Evolutionary conservation across 306 rosid genomes (phyloP), one percentile per base, ranked within the genome.

Genomic region (Cicer bijugum): DNA sequence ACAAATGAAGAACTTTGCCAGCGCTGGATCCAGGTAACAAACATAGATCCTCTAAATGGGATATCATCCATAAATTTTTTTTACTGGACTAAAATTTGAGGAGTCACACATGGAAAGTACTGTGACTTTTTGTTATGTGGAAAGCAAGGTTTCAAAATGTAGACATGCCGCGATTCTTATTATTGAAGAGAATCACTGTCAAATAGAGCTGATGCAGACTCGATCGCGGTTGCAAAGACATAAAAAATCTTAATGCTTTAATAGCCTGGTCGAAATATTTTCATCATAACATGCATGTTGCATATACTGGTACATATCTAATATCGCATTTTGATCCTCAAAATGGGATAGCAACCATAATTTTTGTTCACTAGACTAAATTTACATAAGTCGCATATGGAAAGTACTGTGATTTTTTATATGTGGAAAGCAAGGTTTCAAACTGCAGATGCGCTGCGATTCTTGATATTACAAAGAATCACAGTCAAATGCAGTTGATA

Each of bases 1-100:
- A 93, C 98, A 38, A 88, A 52, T 5, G 98, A 93, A 86, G 98
- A 93, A 75, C 96, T 91, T 39, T 93, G 98, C 42, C 56, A 80
- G 69, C 89, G 98, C 4, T 93, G 98, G 97, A 93, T 93, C 80
- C 97, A 93, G 98, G 97, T 89, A 84, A 71, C 43, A 86, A 84
- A 60, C 56, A 42, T 40, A 47, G 16, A 58, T 44, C 47, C 42
- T 33, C 43, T 8, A 60, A 66, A 57, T 72, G 12, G 1, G 8
- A 5, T 48, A 14, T 2, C 8, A 61, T 39, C 10, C 72, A 46
- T 16, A 10, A 9, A 0, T 11, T 6, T 51, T 63, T 63, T 12
- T 15, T 23, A 2, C 2, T 51, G 47, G 19, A 12, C 14, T 76
- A 7, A 5, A 42, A 1, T 37, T 61, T 9, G 37, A 14, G 1